These are phyloP conservation scores for Podaxis pistillaris DNA, from an alignment of 768 basidiomycete genomes.

Conservation along the genomic window DNA sequence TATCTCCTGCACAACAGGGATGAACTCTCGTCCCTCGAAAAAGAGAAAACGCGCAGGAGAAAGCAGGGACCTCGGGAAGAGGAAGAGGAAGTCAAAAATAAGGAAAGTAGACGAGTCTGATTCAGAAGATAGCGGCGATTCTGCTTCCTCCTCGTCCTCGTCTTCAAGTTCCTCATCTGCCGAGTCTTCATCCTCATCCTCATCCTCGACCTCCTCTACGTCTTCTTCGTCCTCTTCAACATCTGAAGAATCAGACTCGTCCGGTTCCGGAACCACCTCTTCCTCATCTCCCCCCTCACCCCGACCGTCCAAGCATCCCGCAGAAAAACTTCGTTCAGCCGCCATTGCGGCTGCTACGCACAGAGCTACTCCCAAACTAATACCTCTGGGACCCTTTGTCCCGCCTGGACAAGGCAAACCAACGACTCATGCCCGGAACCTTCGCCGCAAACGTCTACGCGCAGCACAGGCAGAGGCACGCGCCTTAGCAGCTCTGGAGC, in stretches of 20 bases:
- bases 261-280: conserved; percentile 24
- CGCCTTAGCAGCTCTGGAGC: conserved; percentile 22
- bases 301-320: neutral
- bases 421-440: conserved; percentile 54
- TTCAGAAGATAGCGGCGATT: conserved; percentile 19
- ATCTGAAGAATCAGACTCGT: conserved; percentile 18
- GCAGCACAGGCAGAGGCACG: conserved; percentile 18
- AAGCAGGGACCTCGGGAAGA: conserved; percentile 3
- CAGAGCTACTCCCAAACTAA: neutral
- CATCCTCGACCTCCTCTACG: conserved; percentile 23
- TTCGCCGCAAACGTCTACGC: conserved; percentile 51
- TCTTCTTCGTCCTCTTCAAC: conserved; percentile 19
- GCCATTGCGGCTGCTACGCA: neutral
- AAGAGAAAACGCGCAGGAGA: conserved; percentile 12
- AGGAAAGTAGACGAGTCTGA: neutral
- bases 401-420: conserved; percentile 63
- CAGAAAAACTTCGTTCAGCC: conserved; percentile 2
- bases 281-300: conserved; percentile 16
- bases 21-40: neutral
- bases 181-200: conserved; percentile 24
- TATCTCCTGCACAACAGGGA: neutral
- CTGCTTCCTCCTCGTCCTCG: conserved; percentile 25
- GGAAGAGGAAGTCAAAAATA: conserved; percentile 9
- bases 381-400: conserved; percentile 25
- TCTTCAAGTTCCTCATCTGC: conserved; percentile 22